Conservation (phyloP, 148 eudicot species). For the Persicaria maculosa region DNA sequence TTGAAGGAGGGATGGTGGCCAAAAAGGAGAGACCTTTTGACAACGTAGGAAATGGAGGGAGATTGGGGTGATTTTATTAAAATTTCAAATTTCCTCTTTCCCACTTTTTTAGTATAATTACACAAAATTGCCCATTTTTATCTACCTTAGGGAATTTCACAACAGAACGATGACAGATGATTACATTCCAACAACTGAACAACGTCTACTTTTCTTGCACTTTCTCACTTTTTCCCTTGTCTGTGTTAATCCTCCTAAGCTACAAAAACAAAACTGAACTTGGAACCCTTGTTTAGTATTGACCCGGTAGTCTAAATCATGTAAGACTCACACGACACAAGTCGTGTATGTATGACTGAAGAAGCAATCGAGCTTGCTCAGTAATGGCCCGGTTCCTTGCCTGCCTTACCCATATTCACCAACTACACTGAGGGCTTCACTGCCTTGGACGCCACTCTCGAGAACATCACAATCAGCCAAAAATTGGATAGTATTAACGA, state of each 20-base stretch:
- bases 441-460: slow-evolving; percentile 77
- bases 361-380: slow-evolving; percentile 69
- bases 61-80: too few species aligned
- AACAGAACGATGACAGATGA: slow-evolving; percentile 45
- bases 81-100: too few species aligned
- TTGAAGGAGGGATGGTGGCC: neutral
- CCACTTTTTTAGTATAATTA: too few species aligned
- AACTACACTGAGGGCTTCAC: slow-evolving; percentile 61
- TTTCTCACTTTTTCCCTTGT: too few species aligned
- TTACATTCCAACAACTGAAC: too few species aligned
- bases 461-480: slow-evolving; percentile 39
- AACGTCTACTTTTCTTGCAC: too few species aligned
- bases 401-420: slow-evolving; percentile 53
- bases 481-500: neutral
- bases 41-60: neutral
- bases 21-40: neutral
- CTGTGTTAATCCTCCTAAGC: neutral
- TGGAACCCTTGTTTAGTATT: neutral
- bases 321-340: slow-evolving; percentile 42
- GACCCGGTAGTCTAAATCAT: slow-evolving; percentile 18
- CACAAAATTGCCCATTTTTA: too few species aligned
- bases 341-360: slow-evolving; percentile 60
- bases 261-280: neutral
- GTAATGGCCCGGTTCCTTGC: slow-evolving; percentile 78
- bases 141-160: slow-evolving; percentile 43